Base-by-base conservation (phyloP, 306 rosid genomes). In the Quercus berberidifolia region DNA sequence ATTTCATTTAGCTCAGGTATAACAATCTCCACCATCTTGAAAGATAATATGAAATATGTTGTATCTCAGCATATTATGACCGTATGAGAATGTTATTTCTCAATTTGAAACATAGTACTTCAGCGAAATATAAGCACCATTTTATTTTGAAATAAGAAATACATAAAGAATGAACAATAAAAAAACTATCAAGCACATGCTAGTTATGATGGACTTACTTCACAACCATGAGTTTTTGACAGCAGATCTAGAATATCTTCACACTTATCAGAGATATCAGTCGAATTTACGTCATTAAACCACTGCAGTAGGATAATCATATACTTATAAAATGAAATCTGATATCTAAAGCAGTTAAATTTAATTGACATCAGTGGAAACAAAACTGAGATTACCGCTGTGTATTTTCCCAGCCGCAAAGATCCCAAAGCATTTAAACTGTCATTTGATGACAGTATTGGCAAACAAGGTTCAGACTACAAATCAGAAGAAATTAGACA, bases 1-100 rank as follows among this genome's bases (percentile, higher is more conserved):
- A 92, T 91, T 82, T 92, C 97, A 56, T 78, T 74, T 79, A 94
- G 85, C 91, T 94, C 97, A 15, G 99, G 99, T 79, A 94, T 77
- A 73, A 87, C 91, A 86, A 94, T 85, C 73, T 94, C 99, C 80
- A 49, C 85, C 81, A 82, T 79, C 97, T 92, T 73, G 80, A 74
- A 33, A 76, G 43, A 71, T 69, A 58, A 80, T 51, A 30, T 77
- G 33, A 81, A 80, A 55, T 58, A 73, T 41, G 51, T 21, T 78
- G 59, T 21, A 64, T 60, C 73, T 85, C 74, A 88, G 80, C 31
- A 71, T 75, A 83, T 78, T 19, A 68, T 75, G 59, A 86, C 54
- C 15, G 41, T 23, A 31, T 62, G 14, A 62, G 21, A 43, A 25
- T 31, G 20, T 31, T 76, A 70, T 55, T 46, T 67, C 70, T 78